Evolutionary conservation across 2,329 filamentous ascomycete genomes (phyloP).

Genomic region (Cadophora luteo-olivacea): DNA sequence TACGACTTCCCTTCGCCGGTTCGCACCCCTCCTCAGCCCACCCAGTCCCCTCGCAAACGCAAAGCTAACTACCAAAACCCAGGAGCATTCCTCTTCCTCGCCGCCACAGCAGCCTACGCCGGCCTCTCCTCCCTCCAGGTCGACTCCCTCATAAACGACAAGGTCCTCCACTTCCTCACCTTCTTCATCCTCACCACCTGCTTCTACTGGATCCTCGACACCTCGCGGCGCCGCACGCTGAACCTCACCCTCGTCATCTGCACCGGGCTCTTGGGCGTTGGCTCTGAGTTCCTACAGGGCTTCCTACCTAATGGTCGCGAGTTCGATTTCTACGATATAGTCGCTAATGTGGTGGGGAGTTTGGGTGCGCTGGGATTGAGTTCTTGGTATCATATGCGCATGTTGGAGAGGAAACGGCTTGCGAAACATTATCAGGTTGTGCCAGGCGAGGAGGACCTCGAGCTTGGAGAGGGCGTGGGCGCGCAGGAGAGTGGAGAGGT

Average conservation of each 20-base stretch:
- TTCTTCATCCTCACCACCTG: slow-evolving; percentile 87
- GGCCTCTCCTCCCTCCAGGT: slow-evolving; percentile 73
- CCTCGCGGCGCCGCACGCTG: slow-evolving; percentile 81
- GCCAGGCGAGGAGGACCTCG: slow-evolving; percentile 73
- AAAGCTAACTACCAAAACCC: slow-evolving; percentile 23
- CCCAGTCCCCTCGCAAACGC: background rate
- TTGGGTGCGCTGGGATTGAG: slow-evolving; percentile 74
- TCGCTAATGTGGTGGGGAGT: slow-evolving; percentile 86
- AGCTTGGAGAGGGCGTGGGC: slow-evolving; percentile 68
- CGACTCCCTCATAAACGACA: slow-evolving; percentile 76
- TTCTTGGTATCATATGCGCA: slow-evolving; percentile 92
- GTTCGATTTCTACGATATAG: slow-evolving; percentile 83
- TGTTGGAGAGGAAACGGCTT: slow-evolving; percentile 85
- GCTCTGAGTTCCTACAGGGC: slow-evolving; percentile 78
- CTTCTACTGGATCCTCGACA: slow-evolving; percentile 98
- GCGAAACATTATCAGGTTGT: slow-evolving; percentile 76
- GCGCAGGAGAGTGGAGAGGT: slow-evolving; percentile 71
- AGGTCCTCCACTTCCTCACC: slow-evolving; percentile 82
- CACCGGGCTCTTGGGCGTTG: slow-evolving; percentile 73
- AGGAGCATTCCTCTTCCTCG: slow-evolving; percentile 74
- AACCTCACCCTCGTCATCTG: slow-evolving; percentile 84
- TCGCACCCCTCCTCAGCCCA: slow-evolving; percentile 44
- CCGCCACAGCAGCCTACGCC: slow-evolving; percentile 78
- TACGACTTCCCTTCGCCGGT: slow-evolving; percentile 90
- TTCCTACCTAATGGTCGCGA: slow-evolving; percentile 75